Base-by-base conservation (phyloP, 2,329 filamentous ascomycete genomes). In the Rhynchosporium secalis region DNA sequence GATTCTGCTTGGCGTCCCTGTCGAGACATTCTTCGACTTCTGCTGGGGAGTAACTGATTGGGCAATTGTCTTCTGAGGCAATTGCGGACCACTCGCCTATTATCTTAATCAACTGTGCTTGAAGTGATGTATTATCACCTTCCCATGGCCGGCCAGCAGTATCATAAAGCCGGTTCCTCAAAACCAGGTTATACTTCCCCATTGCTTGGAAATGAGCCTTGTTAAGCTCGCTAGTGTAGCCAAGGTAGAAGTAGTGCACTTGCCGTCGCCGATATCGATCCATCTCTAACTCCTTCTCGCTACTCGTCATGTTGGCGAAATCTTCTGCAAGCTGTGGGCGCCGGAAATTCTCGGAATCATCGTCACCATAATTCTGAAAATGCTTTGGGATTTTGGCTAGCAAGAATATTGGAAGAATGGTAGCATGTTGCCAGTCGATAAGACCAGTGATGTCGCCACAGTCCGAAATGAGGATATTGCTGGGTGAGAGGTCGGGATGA, bases 331-430 rank as follows among this genome's bases (percentile, higher is more conserved):
- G 57, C 29, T 62, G 56, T 57, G 66, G 66, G 54, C 51, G 61
- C 29, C 58, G 55, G 51, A 69, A 65, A 38, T 67, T 64, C 55
- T 66, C 65, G 4, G 63, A 68, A 40, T 66, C 65, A 55, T 68
- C 60, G 58, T 76, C 72, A 12, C 73, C 73, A 67, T 71, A 74
- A 46, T 75, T 75, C 63, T 75, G 73, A 62, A 75, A 74, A 65
- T 73, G 66, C 33, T 72, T 65, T 2, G 72, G 73, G 10, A 75
- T 73, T 41, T 72, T 71, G 48, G 69, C 68, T 59, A 66, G 70
- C 6, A 73, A 56, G 38, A 68, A 72, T 28, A 73, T 65, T 7
- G 73, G 73, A 40, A 75, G 63, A 38, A 74, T 65, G 2, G 68
- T 66, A 38, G 69, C 51, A 64, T 75, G 62, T 56, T 75, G 69